Conservation (phyloP, 495 filamentous ascomycete species). For the Penicillium pulvis region DNA sequence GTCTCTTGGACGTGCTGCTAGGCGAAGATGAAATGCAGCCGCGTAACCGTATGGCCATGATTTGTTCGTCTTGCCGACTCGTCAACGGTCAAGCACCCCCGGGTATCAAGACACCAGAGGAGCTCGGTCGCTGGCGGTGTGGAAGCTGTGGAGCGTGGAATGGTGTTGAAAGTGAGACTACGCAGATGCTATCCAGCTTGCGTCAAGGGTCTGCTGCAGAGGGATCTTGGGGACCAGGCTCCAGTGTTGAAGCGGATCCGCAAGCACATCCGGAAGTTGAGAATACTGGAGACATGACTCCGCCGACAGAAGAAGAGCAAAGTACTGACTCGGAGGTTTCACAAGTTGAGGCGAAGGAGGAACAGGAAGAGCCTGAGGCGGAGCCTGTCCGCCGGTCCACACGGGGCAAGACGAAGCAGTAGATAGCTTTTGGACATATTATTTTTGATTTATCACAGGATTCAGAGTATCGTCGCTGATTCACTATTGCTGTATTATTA, state of each 20-base stretch:
- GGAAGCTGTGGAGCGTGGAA: slow-evolving; percentile 83
- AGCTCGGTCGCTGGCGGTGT: slow-evolving; percentile 89
- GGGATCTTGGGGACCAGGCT: slow-evolving; percentile 26
- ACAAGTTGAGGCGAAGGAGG: background rate
- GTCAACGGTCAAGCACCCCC: slow-evolving; percentile 97
- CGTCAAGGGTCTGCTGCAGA: slow-evolving; percentile 26
- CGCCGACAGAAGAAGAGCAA: slow-evolving; percentile 31
- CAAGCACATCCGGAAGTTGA: slow-evolving; percentile 17
- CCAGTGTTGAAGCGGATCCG: slow-evolving; percentile 19
- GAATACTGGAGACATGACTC: slow-evolving; percentile 30
- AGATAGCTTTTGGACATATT: slow-evolving; percentile 3
- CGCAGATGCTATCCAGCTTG: slow-evolving; percentile 54
- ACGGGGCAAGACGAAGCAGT: slow-evolving; percentile 25
- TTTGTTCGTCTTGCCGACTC: slow-evolving; percentile 79
- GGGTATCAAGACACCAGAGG: slow-evolving; percentile 72
- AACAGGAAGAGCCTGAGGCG: slow-evolving; percentile 11
- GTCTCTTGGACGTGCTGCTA: slow-evolving; percentile 85
- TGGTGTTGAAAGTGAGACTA: slow-evolving; percentile 74
- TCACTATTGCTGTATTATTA: slow-evolving; percentile 6
- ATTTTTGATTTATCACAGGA: background rate
- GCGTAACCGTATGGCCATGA: slow-evolving; percentile 86
- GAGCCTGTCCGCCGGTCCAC: slow-evolving; percentile 28
- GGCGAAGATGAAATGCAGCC: slow-evolving; percentile 94
- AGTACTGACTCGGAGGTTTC: slow-evolving; percentile 17
- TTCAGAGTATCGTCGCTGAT: background rate